Percentiles rank a stretch among this genome's conserved stretches.
Evolutionary conservation across 139 green algal genomes (phyloP).

Genomic region (Medakamo hakoo): DNA sequence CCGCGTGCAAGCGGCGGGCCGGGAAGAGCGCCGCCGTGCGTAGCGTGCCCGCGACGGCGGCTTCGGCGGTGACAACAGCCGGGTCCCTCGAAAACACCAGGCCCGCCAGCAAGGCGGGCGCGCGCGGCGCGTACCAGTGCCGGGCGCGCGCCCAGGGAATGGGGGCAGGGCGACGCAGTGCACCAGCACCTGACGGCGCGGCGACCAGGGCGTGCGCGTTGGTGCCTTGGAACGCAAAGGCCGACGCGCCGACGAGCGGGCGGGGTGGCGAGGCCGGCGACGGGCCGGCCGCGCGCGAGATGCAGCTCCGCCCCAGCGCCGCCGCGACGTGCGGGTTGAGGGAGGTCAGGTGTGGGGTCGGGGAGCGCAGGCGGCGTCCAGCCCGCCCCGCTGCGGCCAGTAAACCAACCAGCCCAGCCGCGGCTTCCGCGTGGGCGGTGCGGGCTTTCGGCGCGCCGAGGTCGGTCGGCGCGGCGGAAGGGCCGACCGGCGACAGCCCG

Average conservation of each 20-base stretch:
- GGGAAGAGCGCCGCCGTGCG: too few species aligned
- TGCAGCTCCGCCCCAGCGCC: constrained; percentile 1
- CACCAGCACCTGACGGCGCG: not conserved
- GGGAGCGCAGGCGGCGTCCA: not conserved
- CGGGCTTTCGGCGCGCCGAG: constrained; percentile 26
- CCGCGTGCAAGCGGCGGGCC: too few species aligned
- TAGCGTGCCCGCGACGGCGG: too few species aligned
- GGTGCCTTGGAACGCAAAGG: constrained; percentile 67
- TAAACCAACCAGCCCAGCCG: constrained; percentile 20
- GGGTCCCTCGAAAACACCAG: not conserved
- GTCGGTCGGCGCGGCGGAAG: constrained; percentile 13
- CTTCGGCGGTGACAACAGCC: too few species aligned
- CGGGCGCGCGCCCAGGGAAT: not conserved
- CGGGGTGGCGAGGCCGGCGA: too few species aligned
- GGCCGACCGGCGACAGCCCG: constrained; percentile 5
- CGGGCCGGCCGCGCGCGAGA: not conserved
- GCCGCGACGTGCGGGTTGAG: constrained; percentile 15
- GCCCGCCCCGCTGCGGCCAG: constrained; percentile 11
- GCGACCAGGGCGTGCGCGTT: constrained; percentile 34
- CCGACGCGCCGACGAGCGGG: constrained; percentile 38
- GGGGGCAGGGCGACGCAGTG: not conserved
- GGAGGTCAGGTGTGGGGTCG: constrained; percentile 15
- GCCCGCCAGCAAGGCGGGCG: not conserved
- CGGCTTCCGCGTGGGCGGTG: constrained; percentile 34
- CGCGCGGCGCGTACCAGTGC: not conserved